These are phyloP conservation scores for Yamadazyma friedrichii DNA, from an alignment of 1,139 yeast genomes.

Conservation along the genomic window DNA sequence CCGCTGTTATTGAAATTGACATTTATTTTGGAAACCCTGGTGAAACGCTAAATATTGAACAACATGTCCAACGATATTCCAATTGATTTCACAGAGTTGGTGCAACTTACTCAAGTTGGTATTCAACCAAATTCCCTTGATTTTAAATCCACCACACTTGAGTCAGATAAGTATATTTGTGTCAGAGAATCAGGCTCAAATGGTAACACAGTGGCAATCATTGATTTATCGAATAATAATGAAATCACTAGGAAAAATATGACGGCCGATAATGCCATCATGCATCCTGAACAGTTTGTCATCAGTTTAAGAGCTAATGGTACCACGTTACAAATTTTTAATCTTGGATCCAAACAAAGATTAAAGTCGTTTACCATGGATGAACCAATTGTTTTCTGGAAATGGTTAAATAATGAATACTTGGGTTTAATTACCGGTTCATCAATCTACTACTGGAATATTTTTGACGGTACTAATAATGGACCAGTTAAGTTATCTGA, in stretches of 20 bases:
- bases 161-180: constrained; percentile 87
- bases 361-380: constrained; percentile 83
- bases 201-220: constrained; percentile 89
- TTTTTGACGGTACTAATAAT: constrained; percentile 74
- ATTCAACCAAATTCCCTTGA: constrained; percentile 82
- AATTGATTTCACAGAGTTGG: constrained; percentile 93
- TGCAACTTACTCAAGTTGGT: constrained; percentile 82
- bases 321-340: constrained; percentile 91
- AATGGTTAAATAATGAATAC: constrained; percentile 74
- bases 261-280: constrained; percentile 97
- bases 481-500: constrained; percentile 80
- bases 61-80: constrained; percentile 58
- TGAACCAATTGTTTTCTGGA: constrained; percentile 94
- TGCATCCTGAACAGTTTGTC: constrained; percentile 88
- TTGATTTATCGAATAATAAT: constrained; percentile 75
- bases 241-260: constrained; percentile 82
- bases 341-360: constrained; percentile 82
- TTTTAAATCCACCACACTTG: constrained; percentile 91
- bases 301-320: constrained; percentile 96
- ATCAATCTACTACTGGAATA: constrained; percentile 76
- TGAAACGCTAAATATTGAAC: too few species aligned
- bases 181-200: constrained; percentile 75
- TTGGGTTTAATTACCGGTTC: constrained; percentile 85
- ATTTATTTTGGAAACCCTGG: too few species aligned
- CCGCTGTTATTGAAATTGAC: not conserved